phyloP scores from a whole-genome alignment of 2,329 filamentous ascomycete species.

The Dendrostoma leiphaemia region DNA sequence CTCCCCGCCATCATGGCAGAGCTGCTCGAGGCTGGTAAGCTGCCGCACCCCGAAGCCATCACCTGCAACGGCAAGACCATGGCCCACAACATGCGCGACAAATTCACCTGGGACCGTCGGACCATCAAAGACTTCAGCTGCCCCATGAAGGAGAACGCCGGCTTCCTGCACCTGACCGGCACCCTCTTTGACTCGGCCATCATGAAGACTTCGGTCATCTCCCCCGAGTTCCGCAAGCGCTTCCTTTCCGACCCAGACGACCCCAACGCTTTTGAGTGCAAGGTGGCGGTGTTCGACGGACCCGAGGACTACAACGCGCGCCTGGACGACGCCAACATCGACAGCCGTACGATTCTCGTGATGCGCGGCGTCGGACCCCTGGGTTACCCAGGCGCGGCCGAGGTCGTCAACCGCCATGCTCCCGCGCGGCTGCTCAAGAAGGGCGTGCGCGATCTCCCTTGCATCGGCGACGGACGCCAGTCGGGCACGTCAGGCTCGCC shows the following conservation, averaged over 20 bases:
- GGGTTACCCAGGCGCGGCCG: slow-evolving; percentile 48
- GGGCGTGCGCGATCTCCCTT: slow-evolving; percentile 45
- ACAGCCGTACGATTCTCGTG: slow-evolving; percentile 42
- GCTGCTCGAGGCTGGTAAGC: slow-evolving; percentile 41
- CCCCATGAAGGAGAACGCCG: slow-evolving; percentile 48
- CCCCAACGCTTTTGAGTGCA: slow-evolving; percentile 45
- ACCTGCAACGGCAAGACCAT: slow-evolving; percentile 47
- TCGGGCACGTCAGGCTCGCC: slow-evolving; percentile 54
- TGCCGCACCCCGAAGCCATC: slow-evolving; percentile 28
- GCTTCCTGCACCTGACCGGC: slow-evolving; percentile 48
- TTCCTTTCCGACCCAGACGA: slow-evolving; percentile 44
- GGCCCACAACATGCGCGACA: slow-evolving; percentile 39
- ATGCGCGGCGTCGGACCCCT: slow-evolving; percentile 49
- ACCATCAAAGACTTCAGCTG: slow-evolving; percentile 43
- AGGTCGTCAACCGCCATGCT: slow-evolving; percentile 52
- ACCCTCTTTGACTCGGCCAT: slow-evolving; percentile 50
- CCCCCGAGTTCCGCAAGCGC: slow-evolving; percentile 39
- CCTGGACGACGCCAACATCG: slow-evolving; percentile 40
- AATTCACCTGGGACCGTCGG: slow-evolving; percentile 47
- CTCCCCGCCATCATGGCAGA: slow-evolving; percentile 48
- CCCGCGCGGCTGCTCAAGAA: slow-evolving; percentile 41
- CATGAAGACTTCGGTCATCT: slow-evolving; percentile 52
- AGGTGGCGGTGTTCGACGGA: slow-evolving; percentile 48
- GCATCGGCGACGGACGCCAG: slow-evolving; percentile 54
- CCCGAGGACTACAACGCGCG: slow-evolving; percentile 46